Percentiles rank a stretch among this genome's conserved stretches.
These are phyloP conservation scores for Sporisorium reilianum DNA, from an alignment of 1,284 basidiomycete genomes.

Conservation along the genomic window DNA sequence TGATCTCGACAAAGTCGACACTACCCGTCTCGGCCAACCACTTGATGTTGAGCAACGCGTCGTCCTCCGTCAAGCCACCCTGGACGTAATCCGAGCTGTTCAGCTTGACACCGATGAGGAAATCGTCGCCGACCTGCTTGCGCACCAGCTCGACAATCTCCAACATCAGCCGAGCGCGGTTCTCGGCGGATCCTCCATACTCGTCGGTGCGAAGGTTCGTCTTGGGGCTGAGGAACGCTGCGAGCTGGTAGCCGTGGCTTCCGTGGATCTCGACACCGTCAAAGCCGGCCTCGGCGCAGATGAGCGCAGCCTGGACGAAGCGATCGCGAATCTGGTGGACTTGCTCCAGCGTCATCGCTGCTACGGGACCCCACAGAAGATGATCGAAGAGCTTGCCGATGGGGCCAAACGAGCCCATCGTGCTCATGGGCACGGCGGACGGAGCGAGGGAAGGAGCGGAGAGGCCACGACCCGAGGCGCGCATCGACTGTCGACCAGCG, in stretches of 20 bases:
- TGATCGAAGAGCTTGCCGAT: constrained; percentile 70
- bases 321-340: constrained; percentile 77
- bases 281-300: constrained; percentile 78
- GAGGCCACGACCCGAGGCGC: constrained; percentile 76
- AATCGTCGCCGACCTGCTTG: constrained; percentile 73
- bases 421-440: constrained; percentile 76
- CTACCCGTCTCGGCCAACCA: constrained; percentile 76
- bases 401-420: constrained; percentile 39
- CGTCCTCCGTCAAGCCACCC: constrained; percentile 72
- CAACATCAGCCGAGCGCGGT: constrained; percentile 73
- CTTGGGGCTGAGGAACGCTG: constrained; percentile 83
- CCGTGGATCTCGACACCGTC: constrained; percentile 90
- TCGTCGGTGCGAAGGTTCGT: constrained; percentile 78
- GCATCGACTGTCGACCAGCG: constrained; percentile 84
- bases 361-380: constrained; percentile 53
- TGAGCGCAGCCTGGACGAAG: constrained; percentile 76
- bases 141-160: constrained; percentile 78
- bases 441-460: constrained; percentile 79
- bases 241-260: constrained; percentile 86
- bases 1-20: constrained; percentile 86
- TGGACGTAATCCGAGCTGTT: constrained; percentile 86
- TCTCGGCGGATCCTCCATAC: constrained; percentile 73
- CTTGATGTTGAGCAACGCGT: constrained; percentile 77
- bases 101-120: constrained; percentile 83
- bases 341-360: constrained; percentile 74